Conservation (phyloP, 768 basidiomycete species). For the Postia placenta region DNA sequence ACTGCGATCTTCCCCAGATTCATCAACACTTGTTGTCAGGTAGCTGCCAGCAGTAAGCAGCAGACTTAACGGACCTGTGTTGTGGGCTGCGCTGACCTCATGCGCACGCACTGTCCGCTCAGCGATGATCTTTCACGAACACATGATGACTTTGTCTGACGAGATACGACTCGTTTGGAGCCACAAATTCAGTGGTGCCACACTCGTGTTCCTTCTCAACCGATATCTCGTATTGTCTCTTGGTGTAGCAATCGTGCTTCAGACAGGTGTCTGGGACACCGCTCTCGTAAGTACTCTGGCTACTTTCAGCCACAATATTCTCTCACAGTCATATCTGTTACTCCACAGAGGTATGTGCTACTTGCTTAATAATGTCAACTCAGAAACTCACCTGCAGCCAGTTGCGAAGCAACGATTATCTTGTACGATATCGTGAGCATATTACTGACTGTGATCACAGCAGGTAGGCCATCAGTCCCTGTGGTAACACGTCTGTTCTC, state of each 20-base stretch:
- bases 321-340: background rate
- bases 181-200: constrained; percentile 5
- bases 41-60: constrained; percentile 1
- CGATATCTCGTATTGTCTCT: constrained; percentile 5
- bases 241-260: background rate
- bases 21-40: constrained; percentile 1
- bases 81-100: background rate
- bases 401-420: constrained; percentile 3
- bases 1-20: background rate
- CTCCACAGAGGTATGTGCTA: background rate
- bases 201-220: constrained; percentile 10
- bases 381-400: background rate
- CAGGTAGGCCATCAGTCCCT: constrained; percentile 1
- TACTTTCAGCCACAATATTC: background rate
- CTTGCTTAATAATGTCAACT: background rate
- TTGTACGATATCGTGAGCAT: background rate
- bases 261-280: constrained; percentile 1
- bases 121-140: constrained; percentile 10
- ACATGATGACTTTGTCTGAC: constrained; percentile 6
- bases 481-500: too few species aligned
- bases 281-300: background rate
- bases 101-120: background rate
- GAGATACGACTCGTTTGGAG: constrained; percentile 12
- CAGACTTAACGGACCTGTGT: background rate
- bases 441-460: background rate